These are phyloP conservation scores for Russula compacta DNA, from an alignment of 768 basidiomycete species.

Conservation along the genomic window DNA sequence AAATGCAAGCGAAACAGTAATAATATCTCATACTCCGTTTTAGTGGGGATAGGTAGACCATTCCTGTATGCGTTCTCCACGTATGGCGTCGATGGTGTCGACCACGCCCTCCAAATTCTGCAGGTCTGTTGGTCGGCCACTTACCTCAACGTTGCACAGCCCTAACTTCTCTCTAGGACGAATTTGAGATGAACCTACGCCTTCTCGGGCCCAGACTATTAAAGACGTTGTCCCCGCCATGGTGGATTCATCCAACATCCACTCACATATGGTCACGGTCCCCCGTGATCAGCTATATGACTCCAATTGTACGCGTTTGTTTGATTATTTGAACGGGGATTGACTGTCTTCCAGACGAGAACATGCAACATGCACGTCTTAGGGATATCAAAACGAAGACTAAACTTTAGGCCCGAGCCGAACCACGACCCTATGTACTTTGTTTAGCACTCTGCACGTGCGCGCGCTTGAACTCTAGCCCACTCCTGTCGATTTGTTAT, in stretches of 20 bases:
- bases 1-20: background rate
- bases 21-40: background rate
- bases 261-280: conserved; percentile 53
- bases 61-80: conserved; percentile 84
- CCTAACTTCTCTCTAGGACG: conserved; percentile 49
- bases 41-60: conserved; percentile 77
- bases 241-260: conserved; percentile 76
- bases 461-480: background rate
- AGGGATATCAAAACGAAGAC: conserved; percentile 21
- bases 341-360: conserved; percentile 30
- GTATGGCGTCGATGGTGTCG: conserved; percentile 84
- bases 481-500: background rate
- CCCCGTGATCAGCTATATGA: conserved; percentile 72
- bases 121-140: conserved; percentile 39
- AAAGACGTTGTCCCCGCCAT: conserved; percentile 77
- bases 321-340: background rate
- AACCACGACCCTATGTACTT: background rate
- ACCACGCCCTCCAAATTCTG: conserved; percentile 71
- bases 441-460: background rate
- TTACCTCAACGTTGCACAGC: background rate
- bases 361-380: conserved; percentile 35
- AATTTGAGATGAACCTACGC: conserved; percentile 98
- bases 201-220: conserved; percentile 78
- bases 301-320: conserved; percentile 60
- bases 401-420: conserved; percentile 2